These are phyloP conservation scores for Mycena sp. DNA, from an alignment of 1,284 basidiomycete genomes.

Conservation along the genomic window DNA sequence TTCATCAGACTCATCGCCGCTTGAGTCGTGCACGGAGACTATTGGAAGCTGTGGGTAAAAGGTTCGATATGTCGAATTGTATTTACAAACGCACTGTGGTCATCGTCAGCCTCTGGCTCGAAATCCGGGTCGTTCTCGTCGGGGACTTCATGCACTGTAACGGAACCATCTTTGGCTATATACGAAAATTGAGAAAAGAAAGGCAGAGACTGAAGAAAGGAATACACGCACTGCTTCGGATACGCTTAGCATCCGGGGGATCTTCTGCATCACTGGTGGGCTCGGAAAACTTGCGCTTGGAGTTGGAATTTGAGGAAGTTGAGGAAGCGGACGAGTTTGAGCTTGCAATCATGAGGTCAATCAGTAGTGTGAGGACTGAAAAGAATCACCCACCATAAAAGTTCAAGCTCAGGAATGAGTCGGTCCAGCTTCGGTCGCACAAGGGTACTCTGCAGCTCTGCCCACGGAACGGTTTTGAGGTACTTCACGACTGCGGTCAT, in stretches of 20 bases:
- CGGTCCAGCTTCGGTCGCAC: slow-evolving; percentile 1
- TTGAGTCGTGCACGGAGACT: slow-evolving; percentile 14
- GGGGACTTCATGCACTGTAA: slow-evolving; percentile 6
- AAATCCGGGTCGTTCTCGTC: slow-evolving; percentile 11
- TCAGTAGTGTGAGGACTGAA: slow-evolving; percentile 4
- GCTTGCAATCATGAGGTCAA: not conserved
- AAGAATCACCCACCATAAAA: slow-evolving; percentile 5
- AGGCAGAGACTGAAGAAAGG: too few species aligned
- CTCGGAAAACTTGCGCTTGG: slow-evolving; percentile 11
- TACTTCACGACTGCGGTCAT: slow-evolving; percentile 14
- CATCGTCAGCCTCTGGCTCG: slow-evolving; percentile 4
- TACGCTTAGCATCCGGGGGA: not conserved
- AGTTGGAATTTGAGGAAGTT: slow-evolving; percentile 3
- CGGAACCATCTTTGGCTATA: too few species aligned
- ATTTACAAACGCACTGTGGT: too few species aligned
- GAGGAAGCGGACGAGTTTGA: not conserved
- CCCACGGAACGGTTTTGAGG: too few species aligned
- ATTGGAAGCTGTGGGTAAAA: too few species aligned
- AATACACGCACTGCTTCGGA: too few species aligned
- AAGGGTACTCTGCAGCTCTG: not conserved
- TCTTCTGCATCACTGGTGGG: slow-evolving; percentile 1
- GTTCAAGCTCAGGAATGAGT: slow-evolving; percentile 7
- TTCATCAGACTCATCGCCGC: slow-evolving; percentile 7
- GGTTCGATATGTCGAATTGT: too few species aligned
- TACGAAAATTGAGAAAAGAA: too few species aligned